Base-by-base conservation (phyloP, 2,329 filamentous ascomycete species). In the Trichoderma asperellum region DNA sequence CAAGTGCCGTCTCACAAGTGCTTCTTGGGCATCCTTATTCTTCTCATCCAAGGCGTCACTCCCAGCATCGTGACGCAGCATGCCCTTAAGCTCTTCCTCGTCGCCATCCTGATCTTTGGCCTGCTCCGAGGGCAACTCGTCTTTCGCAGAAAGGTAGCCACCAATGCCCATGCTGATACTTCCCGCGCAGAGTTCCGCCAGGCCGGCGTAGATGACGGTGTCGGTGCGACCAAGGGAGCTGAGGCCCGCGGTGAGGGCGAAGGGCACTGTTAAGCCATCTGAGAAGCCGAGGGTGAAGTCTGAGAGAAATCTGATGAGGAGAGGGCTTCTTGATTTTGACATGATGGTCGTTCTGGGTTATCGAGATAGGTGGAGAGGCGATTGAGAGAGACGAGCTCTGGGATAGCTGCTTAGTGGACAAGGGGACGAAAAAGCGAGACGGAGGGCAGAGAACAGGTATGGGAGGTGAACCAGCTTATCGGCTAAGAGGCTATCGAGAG, bases 151-250 rank as follows among this genome's bases (percentile, higher is more conserved):
- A 1, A 93, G 80, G 74, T 90, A 92, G 14, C 89, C 90, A 21
- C 91, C 89, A 16, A 93, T 84, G 2, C 90, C 91, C 91, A 92
- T 92, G 57, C 88, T 91, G 70, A 93, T 91, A 58, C 88, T 87
- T 2, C 91, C 90, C 0, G 89, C 89, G 70, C 91, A 90, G 49
- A 92, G 82, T 77, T 93, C 91, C 0, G 90, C 90, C 34, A 92
- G 79, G 0, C 91, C 91, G 2, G 89, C 91, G 49, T 88, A 87
- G 27, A 94, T 86, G 66, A 91, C 87, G 0, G 88, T 87, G 68
- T 86, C 85, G 16, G 87, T 86, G 67, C 85, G 83, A 2, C 88
- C 88, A 5, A 91, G 80, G 3, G 85, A 86, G 24, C 86, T 87
- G 4, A 93, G 82, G 2, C 91, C 91, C 1, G 91, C 90, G 0